Evolutionary conservation across 1,139 yeast genomes (phyloP), one percentile per base, ranked within the genome.

Genomic region (Sugiyamaella xylanicola): DNA sequence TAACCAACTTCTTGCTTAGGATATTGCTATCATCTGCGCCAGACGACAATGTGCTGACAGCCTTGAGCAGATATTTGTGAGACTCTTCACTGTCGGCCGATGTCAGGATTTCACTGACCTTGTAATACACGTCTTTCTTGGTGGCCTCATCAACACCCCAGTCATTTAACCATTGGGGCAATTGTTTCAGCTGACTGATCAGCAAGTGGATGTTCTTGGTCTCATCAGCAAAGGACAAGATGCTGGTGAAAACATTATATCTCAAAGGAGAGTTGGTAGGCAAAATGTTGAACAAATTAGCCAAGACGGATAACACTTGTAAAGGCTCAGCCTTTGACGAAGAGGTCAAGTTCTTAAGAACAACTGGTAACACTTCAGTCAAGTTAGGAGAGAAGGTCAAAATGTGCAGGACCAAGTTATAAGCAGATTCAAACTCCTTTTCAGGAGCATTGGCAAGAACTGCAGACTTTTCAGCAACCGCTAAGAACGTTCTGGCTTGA

Each of bases 211-310:
- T 59, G 55, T 72, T 65, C 51, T 68, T 68, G 27, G 74, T 67
- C 42, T 64, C 59, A 17, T 61, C 65, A 13, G 77, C 71, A 42
- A 72, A 64, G 21, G 70, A 66, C 43, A 76, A 57, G 37, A 76
- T 67, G 40, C 69, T 59, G 55, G 51, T 50, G 61, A 76, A 71
- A 4, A 75, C 74, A 21, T 60, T 61, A 45, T 66, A 63, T 51
- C 74, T 67, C 39, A 65, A 59, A 9, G 69, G 63, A 36, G 74
- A 68, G 37, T 60, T 56, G 16, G 63, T 58, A 19, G 73, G 69
- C 41, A 76, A 63, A 35, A 74, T 68, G 63, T 76, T 77, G 69
- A 76, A 76, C 42, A 75, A 65, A 59, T 74, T 74, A 49, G 75
- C 67, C 48, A 75, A 62, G 16, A 75, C 73, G 2, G 74, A 68